Base-by-base conservation (phyloP, 345 rosid species). In the Sonneratia alba region DNA sequence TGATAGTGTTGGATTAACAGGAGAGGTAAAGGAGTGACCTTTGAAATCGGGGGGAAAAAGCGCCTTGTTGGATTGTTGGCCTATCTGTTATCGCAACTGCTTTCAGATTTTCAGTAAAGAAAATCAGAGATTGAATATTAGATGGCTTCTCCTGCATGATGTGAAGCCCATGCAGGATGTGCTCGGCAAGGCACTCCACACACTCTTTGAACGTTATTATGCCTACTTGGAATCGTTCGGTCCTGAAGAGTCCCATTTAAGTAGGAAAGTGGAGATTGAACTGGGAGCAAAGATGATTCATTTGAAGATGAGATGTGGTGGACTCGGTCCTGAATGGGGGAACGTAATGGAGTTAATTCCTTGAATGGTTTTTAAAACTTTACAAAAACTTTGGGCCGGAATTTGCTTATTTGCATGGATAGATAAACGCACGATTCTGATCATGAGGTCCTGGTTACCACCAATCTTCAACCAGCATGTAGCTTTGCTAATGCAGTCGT, bases 301-400 rank as follows among this genome's bases (percentile, higher is more conserved):
- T 87, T 79, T 94, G 77, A 94, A 94, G 93, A 94, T 94, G 97
- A 90, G 98, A 84, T 90, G 95, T 81, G 77, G 88, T 21, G 91
- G 93, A 68, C 95, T 91, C 72, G 91, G 84, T 71, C 73, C 96
- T 14, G 92, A 88, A 74, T 94, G 98, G 98, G 95, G 96, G 70
- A 91, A 94, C 93, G 97, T 94, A 87, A 37, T 66, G 15, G 51
- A 69, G 36, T 64, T 8, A 4, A 63, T 15, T n/a, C 11, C 67
- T 15, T 27, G 16, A 19, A 66, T 36, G 45, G 45, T 66, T 9
- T 56, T 21, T 6, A 56, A 56, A 56, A 3, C 19, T 15, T 48
- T 45, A 45, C 55, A 11, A 19, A 3, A 11, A 19, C 13, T 49
- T 49, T 19, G 55, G 15, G 16, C 15, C 18, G 55, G 19, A 15